Base-by-base conservation (phyloP, 2,329 filamentous ascomycete species). In the Endothia cerciana region DNA sequence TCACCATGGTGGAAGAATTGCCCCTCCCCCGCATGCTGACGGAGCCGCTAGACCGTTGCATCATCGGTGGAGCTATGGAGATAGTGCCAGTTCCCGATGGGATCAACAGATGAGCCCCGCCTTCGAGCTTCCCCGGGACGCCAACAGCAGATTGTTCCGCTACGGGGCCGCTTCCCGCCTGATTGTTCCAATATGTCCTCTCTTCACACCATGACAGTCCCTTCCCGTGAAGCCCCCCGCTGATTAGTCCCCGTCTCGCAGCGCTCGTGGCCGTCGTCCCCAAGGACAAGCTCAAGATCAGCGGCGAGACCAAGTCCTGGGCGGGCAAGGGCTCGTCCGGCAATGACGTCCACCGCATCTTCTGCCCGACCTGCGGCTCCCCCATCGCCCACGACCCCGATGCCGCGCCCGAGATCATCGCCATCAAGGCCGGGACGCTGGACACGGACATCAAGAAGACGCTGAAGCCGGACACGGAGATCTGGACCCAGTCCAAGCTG, bases 341-440 rank as follows among this genome's bases (percentile, higher is more conserved):
- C 74, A 83, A 89, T 62, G 77, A 79, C 65, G 88, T 90, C 69
- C 87, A 89, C 81, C 87, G 88, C 70, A 80, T 89, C 76, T 91
- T 91, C 82, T 91, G 88, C 83, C 80, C 81, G 70, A 87, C 90
- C 74, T 91, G 88, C 77, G 88, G 88, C 69, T 89, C 86, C 19
- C 88, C 88, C 68, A 89, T 91, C 72, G 88, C 88, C 67, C 88
- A 91, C 77, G 88, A 90, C 77, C 88, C 88, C 33, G 87, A 90
- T 66, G 85, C 85, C n/a, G 87, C 87, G n/a, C 88, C 87, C 43
- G 82, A 85, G 69, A 90, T 91, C 78, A 90, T 90, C 71, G 88
- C 87, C 68, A 77, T 90, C 74, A 91, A 91, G 85, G 88, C 82
- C 41, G 88, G 88, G 66, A 87, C 87, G 28, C 80, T 91, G 61